Evolutionary conservation across 2,329 filamentous ascomycete genomes (phyloP).

Genomic region (Hymenoscyphus occultus): DNA sequence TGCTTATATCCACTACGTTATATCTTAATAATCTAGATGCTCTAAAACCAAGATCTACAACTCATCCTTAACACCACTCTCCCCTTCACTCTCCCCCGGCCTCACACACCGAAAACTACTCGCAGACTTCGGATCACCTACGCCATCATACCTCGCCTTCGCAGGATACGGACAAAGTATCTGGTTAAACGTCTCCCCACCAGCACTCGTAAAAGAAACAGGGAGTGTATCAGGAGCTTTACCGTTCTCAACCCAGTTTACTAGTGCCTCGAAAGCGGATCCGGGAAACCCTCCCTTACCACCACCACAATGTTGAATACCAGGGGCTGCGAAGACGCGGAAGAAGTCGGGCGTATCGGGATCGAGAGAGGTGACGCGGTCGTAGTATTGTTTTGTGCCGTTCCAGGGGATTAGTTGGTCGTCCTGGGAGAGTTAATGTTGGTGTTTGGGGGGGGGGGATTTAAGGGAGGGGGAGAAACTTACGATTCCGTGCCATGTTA

Average conservation of each 20-base stretch:
- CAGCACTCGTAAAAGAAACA: neutral
- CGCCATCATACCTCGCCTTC: neutral
- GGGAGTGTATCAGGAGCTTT: conserved; percentile 27
- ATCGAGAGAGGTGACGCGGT: conserved; percentile 23
- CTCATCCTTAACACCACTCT: too few species aligned
- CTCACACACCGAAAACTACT: neutral
- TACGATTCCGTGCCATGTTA: conserved; percentile 9
- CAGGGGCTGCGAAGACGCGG: conserved; percentile 36
- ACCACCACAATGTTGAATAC: conserved; percentile 36
- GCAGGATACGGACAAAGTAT: neutral
- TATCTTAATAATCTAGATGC: too few species aligned
- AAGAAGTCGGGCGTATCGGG: conserved; percentile 34
- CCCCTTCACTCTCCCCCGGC: neutral
- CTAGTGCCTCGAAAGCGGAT: conserved; percentile 31
- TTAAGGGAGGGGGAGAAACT: neutral
- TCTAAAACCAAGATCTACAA: too few species aligned
- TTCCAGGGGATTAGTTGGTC: conserved; percentile 18
- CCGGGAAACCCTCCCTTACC: conserved; percentile 32
- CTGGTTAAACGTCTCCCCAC: neutral
- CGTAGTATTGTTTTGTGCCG: conserved; percentile 31
- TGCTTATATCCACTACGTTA: too few species aligned
- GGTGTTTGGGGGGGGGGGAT: too few species aligned
- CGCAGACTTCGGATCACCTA: neutral
- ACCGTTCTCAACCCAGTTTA: conserved; percentile 37
- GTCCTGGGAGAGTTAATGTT: conserved; percentile 1